Evolutionary conservation across 2,329 filamentous ascomycete species (phyloP).

Genomic region (Juglanconis sp.): DNA sequence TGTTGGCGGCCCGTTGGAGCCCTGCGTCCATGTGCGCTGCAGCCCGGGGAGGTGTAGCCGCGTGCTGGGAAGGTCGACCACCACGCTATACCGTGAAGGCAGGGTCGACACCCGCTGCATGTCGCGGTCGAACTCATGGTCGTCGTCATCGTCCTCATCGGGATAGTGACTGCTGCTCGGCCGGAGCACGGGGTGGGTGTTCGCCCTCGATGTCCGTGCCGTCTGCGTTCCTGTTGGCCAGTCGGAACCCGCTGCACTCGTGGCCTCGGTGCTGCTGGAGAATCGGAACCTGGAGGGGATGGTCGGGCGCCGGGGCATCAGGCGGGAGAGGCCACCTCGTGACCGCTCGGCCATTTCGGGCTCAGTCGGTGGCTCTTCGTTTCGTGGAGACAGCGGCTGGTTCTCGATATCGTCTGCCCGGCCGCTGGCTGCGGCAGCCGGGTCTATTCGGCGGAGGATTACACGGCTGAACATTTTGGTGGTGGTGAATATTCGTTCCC

Average conservation of each 20-base stretch:
- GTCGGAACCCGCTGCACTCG: slow-evolving; percentile 12
- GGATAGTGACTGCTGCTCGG: slow-evolving; percentile 29
- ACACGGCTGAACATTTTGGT: slow-evolving; percentile 17
- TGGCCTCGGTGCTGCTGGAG: slow-evolving; percentile 20
- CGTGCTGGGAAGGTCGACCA: slow-evolving; percentile 34
- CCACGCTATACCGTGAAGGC: slow-evolving; percentile 23
- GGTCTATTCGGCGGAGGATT: slow-evolving; percentile 13
- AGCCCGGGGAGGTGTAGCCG: slow-evolving; percentile 41
- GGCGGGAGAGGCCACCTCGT: slow-evolving; percentile 22
- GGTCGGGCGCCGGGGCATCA: slow-evolving; percentile 23
- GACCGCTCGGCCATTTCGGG: slow-evolving; percentile 29
- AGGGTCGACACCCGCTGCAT: slow-evolving; percentile 37
- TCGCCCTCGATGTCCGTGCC: slow-evolving; percentile 9
- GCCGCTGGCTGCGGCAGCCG: slow-evolving; percentile 5
- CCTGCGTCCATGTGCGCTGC: slow-evolving; percentile 35
- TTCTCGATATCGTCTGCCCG: slow-evolving; percentile 14
- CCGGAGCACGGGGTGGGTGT: slow-evolving; percentile 9
- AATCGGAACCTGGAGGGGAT: slow-evolving; percentile 25
- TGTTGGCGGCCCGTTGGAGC: slow-evolving; percentile 29
- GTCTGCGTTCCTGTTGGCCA: slow-evolving; percentile 7
- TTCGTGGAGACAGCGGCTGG: slow-evolving; percentile 14
- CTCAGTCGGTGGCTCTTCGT: background rate
- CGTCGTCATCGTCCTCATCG: slow-evolving; percentile 23
- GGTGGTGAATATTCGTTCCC: background rate
- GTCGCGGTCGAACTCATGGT: slow-evolving; percentile 45